Percentiles rank a stretch among this genome's conserved stretches.
phyloP scores from a whole-genome alignment of 176 grass and related monocot genomes.

The Tillandsia fasciculata region DNA sequence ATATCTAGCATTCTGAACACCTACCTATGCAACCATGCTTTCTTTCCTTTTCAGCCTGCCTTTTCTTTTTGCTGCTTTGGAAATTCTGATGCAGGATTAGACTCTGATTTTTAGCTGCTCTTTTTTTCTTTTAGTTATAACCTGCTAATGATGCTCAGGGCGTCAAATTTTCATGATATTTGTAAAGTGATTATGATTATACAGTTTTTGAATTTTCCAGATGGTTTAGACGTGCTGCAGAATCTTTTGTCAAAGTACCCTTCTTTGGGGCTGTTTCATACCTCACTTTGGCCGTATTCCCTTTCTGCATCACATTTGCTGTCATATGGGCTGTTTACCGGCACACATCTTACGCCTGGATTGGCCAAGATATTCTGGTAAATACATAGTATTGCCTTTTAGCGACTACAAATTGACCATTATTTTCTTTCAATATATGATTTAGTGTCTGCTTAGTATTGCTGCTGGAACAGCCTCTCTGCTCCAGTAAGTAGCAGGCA shows the following conservation, averaged over 20 bases:
- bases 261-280: conserved; percentile 88
- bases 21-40: no score
- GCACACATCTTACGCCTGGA: conserved; percentile 56
- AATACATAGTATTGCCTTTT: conserved; percentile 5
- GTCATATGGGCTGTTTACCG: conserved; percentile 78
- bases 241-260: conserved; percentile 77
- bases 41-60: no score
- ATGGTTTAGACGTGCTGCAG: conserved; percentile 78
- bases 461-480: no score
- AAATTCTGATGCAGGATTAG: background rate
- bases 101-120: no score
- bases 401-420: background rate
- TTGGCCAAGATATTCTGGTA: conserved; percentile 99
- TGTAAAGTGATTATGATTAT: background rate
- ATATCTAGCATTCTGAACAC: no score
- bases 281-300: conserved; percentile 72
- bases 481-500: no score
- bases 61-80: background rate
- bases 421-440: no score
- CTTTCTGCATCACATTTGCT: conserved; percentile 71
- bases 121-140: background rate
- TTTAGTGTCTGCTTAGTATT: no score
- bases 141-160: background rate
- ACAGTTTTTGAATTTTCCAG: conserved; percentile 38
- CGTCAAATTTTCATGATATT: background rate